Base-by-base conservation (phyloP, 1,139 yeast genomes). In the Kodamaea alishanica region DNA sequence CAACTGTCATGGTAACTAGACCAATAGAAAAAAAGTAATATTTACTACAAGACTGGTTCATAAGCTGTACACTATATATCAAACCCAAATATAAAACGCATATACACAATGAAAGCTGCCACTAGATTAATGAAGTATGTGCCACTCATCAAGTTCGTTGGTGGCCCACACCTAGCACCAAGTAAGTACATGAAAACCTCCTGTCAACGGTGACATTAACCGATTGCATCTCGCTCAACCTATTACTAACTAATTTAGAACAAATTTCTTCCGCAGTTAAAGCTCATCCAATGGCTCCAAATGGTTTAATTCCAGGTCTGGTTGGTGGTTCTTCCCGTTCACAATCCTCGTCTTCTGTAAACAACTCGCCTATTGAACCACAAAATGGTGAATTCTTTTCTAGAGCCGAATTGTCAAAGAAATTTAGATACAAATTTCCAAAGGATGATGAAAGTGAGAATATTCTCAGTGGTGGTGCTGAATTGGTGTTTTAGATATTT, bases 381-480 rank as follows among this genome's bases (percentile, higher is more conserved):
- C 64, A 65, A 42, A 68, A 63, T 36, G 81, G 79, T 34, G 78
- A 71, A 57, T 71, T 67, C 48, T 68, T 68, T 41, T 70, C 89
- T 29, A 73, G 92, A 55, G 65, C 77, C 38, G 77, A 81, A 45
- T 74, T 88, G 45, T 87, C 96, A 1, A 48, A 63, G 42, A 76
- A 90, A 58, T 86, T 84, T 67, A 80, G 81, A 63, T 84, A 81
- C 62, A 67, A 69, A 38, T 65, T 71, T 5, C 71, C 86, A 25
- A 78, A 77, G 41, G 85, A 77, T 23, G 48, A 55, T n/a, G 96
- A 88, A 60, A 77, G 83, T 35, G 95, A 84, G 7, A 73, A 78
- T 47, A 77, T 88, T 52, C 73, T 77, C 52, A 72, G 75, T 39
- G 96, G 96, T 35, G 95, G 96, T 47, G 94, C 95, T 31, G 80